Evolutionary conservation across 805 yeast species (phyloP).

Genomic region (Zygotorulaspora chibaensis): DNA sequence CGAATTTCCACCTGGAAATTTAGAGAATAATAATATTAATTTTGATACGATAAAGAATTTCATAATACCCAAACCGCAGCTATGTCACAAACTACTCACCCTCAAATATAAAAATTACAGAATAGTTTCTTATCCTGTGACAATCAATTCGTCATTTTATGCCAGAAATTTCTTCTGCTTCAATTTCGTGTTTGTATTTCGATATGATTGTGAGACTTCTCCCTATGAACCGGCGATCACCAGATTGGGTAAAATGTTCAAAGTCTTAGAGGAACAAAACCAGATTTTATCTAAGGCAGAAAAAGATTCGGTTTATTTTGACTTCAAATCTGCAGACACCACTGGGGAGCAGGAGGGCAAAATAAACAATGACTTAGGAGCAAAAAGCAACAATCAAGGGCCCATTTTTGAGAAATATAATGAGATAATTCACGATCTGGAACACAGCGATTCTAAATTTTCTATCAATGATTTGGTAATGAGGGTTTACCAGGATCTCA

Average conservation of each 20-base stretch:
- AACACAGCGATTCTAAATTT: slow-evolving; percentile 29
- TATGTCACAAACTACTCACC: slow-evolving; percentile 78
- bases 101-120: slow-evolving; percentile 65
- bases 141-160: slow-evolving; percentile 66
- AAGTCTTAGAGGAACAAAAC: slow-evolving; percentile 85
- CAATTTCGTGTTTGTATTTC: slow-evolving; percentile 89
- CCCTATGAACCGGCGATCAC: slow-evolving; percentile 84
- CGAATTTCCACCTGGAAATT: slow-evolving; percentile 75
- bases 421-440: slow-evolving; percentile 29
- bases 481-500: slow-evolving; percentile 90
- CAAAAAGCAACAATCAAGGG: slow-evolving; percentile 8
- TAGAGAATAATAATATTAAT: slow-evolving; percentile 45
- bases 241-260: slow-evolving; percentile 82
- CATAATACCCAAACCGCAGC: slow-evolving; percentile 87
- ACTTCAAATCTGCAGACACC: slow-evolving; percentile 20
- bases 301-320: slow-evolving; percentile 39
- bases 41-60: slow-evolving; percentile 87
- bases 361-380: slow-evolving; percentile 9
- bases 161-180: slow-evolving; percentile 90
- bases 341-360: slow-evolving; percentile 12
- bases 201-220: slow-evolving; percentile 71
- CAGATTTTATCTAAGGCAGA: slow-evolving; percentile 61
- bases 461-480: slow-evolving; percentile 74
- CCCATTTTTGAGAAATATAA: slow-evolving; percentile 22
- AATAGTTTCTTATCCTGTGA: slow-evolving; percentile 85